Evolutionary conservation across 495 filamentous ascomycete species (phyloP).

Genomic region (Pseudevernia furfuracea): DNA sequence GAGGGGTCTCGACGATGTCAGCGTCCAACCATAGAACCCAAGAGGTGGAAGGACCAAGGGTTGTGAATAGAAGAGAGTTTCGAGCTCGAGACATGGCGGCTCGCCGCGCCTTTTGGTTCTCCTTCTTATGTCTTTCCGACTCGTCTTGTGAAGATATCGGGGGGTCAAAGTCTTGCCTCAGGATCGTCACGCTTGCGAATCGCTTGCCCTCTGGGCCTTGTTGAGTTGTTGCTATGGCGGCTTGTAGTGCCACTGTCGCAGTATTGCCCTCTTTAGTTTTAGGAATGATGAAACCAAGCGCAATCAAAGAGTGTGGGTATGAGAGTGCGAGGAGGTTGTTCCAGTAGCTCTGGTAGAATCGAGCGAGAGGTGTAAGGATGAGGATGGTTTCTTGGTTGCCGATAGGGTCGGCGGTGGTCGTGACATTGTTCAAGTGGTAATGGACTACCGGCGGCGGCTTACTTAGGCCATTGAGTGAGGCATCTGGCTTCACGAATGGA

Average conservation of each 20-base stretch:
- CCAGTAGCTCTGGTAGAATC: slow-evolving; percentile 94
- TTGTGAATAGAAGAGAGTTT: slow-evolving; percentile 95
- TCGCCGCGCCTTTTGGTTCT: slow-evolving; percentile 77
- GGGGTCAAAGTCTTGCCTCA: slow-evolving; percentile 90
- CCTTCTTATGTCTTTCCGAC: slow-evolving; percentile 78
- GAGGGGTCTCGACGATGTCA: slow-evolving; percentile 85
- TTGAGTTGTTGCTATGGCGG: slow-evolving; percentile 76
- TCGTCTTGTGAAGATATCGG: slow-evolving; percentile 75
- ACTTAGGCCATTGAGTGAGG: slow-evolving; percentile 47
- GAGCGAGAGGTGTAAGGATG: slow-evolving; percentile 83
- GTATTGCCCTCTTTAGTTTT: slow-evolving; percentile 81
- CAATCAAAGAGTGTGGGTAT: slow-evolving; percentile 91
- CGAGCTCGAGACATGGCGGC: slow-evolving; percentile 88
- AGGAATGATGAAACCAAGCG: slow-evolving; percentile 92
- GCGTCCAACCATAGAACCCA: slow-evolving; percentile 97
- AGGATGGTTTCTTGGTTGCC: slow-evolving; percentile 77
- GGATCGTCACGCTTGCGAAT: slow-evolving; percentile 86
- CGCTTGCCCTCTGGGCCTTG: slow-evolving; percentile 66
- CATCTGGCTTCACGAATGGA: slow-evolving; percentile 63
- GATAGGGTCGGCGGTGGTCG: slow-evolving; percentile 64
- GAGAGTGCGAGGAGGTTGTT: slow-evolving; percentile 75
- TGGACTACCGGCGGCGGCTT: slow-evolving; percentile 82
- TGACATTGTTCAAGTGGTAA: slow-evolving; percentile 91
- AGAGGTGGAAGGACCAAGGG: slow-evolving; percentile 80
- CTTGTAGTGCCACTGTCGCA: slow-evolving; percentile 73